Conservation (phyloP, 2,329 filamentous ascomycete species). For the Ophiostoma tasmaniense region DNA sequence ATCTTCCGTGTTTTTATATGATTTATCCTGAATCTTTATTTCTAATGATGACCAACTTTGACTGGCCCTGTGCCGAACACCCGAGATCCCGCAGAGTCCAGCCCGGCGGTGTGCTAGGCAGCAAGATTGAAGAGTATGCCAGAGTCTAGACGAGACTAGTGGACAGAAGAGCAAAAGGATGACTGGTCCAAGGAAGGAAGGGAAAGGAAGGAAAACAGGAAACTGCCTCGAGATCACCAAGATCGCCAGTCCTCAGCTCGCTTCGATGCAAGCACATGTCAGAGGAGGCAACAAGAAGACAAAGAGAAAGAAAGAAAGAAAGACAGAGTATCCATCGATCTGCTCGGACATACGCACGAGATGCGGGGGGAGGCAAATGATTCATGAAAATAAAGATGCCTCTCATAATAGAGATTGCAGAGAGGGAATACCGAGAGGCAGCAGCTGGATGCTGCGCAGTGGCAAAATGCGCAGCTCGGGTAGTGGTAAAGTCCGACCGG, state of each 20-base stretch:
- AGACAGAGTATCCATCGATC: neutral
- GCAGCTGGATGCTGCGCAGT: neutral
- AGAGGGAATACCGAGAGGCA: neutral
- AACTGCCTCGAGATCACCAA: neutral
- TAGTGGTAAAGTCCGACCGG: constrained; percentile 13
- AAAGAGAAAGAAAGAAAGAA: neutral
- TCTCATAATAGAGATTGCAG: neutral
- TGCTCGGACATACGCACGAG: constrained; percentile 7
- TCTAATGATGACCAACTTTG: neutral
- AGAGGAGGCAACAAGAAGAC: neutral
- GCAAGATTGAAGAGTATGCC: neutral
- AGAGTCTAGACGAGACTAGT: neutral
- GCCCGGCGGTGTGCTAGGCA: neutral
- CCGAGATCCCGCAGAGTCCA: neutral
- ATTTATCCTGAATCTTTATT: neutral
- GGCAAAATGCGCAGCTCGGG: constrained; percentile 13
- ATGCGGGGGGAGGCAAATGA: neutral
- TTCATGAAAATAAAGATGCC: neutral
- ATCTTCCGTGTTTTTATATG: neutral
- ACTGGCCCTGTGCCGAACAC: neutral
- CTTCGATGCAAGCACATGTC: neutral
- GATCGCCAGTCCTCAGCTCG: neutral
- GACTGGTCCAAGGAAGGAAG: neutral
- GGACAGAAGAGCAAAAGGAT: neutral
- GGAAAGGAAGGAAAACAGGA: neutral